These are phyloP conservation scores for Aspergillus pseudonomiae DNA, from an alignment of 2,329 filamentous ascomycete species.

Conservation along the genomic window DNA sequence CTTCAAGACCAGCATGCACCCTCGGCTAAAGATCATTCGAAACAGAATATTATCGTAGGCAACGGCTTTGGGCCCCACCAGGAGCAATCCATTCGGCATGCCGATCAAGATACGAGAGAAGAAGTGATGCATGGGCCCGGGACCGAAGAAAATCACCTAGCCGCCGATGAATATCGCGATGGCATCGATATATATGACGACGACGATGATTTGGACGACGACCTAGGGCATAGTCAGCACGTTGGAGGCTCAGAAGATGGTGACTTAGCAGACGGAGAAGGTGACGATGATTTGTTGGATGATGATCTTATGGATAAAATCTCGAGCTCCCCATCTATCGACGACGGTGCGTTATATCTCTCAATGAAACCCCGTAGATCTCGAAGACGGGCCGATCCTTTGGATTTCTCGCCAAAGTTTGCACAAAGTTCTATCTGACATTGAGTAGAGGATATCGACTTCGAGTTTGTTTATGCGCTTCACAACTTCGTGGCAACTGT, in stretches of 20 bases:
- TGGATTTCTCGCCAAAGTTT: neutral
- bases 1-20: slow-evolving; percentile 82
- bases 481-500: slow-evolving; percentile 98
- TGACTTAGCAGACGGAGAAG: slow-evolving; percentile 65
- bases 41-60: slow-evolving; percentile 56
- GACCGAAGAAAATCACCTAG: slow-evolving; percentile 59
- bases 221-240: slow-evolving; percentile 26
- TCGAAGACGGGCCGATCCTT: neutral
- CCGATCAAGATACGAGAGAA: slow-evolving; percentile 74
- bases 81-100: slow-evolving; percentile 78
- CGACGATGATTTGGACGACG: slow-evolving; percentile 37
- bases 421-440: slow-evolving; percentile 78
- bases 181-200: slow-evolving; percentile 38
- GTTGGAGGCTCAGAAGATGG: slow-evolving; percentile 45
- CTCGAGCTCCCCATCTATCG: slow-evolving; percentile 96
- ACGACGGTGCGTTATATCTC: slow-evolving; percentile 71
- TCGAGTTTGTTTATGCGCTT: slow-evolving; percentile 97
- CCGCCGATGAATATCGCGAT: slow-evolving; percentile 35
- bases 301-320: slow-evolving; percentile 99
- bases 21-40: slow-evolving; percentile 79
- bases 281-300: slow-evolving; percentile 71
- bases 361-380: neutral
- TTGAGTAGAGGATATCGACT: slow-evolving; percentile 96
- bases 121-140: slow-evolving; percentile 69
- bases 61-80: slow-evolving; percentile 75